phyloP scores from a whole-genome alignment of 1,284 basidiomycete genomes.

The Trametes hirsuta region DNA sequence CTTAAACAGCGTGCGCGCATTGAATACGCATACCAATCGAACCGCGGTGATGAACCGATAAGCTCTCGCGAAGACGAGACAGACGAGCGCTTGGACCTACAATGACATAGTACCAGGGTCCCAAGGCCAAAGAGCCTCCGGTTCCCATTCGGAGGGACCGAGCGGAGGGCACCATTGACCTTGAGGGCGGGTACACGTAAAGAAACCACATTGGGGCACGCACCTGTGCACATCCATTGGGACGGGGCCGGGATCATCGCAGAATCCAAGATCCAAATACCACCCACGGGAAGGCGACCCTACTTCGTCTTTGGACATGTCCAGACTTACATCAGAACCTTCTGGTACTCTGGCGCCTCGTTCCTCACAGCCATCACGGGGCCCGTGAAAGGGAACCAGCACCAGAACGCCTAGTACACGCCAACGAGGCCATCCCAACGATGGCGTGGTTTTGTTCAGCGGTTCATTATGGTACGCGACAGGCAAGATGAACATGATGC shows the following conservation, averaged over 20 bases:
- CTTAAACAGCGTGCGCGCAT: background rate
- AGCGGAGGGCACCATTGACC: background rate
- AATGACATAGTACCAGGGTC: background rate
- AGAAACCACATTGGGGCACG: background rate
- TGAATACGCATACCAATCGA: background rate
- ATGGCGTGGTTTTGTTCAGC: constrained; percentile 66
- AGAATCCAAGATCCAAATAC: background rate
- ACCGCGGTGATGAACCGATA: background rate
- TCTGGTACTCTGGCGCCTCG: background rate
- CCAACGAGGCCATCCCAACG: constrained; percentile 46
- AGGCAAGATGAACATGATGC: constrained; percentile 61
- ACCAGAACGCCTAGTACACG: constrained; percentile 47
- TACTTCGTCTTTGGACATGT: background rate
- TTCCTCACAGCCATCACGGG: constrained; percentile 33
- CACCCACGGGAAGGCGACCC: background rate
- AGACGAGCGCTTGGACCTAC: constrained; percentile 6
- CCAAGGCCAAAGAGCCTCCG: background rate
- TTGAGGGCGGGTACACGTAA: background rate
- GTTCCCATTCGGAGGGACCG: background rate
- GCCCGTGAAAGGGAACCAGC: constrained; percentile 35
- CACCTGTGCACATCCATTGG: background rate
- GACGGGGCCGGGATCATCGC: too few species aligned
- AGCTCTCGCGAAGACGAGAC: background rate
- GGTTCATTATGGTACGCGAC: constrained; percentile 60
- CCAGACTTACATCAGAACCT: background rate